A percentile compares a stretch with the other conserved stretches of the same genome.
Conservation (phyloP, 306 rosid genomes). For the Vachellia pachyceras region DNA sequence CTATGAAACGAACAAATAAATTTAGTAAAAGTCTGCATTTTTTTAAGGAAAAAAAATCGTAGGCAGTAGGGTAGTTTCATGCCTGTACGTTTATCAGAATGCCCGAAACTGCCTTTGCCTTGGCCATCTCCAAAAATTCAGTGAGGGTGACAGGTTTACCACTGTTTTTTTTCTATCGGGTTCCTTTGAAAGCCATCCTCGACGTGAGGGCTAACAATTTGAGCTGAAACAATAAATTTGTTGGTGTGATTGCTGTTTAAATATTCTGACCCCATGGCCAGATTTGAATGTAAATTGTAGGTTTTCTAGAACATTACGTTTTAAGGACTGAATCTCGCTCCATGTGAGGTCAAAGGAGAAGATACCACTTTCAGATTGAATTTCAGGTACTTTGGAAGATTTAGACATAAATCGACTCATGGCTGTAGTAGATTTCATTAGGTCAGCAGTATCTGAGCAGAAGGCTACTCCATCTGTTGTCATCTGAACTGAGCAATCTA, state of each 20-base stretch:
- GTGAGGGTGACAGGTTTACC: slow-evolving; percentile 69
- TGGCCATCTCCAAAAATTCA: slow-evolving; percentile 84
- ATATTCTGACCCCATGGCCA: neutral
- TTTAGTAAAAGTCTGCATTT: neutral
- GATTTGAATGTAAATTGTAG: slow-evolving; percentile 10
- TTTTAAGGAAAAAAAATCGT: neutral
- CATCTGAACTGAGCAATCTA: slow-evolving; percentile 92
- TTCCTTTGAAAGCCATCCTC: slow-evolving; percentile 54
- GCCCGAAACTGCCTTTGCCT: slow-evolving; percentile 74
- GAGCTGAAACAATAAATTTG: slow-evolving; percentile 63
- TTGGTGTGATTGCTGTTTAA: slow-evolving; percentile 18
- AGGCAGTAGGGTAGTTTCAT: slow-evolving; percentile 5
- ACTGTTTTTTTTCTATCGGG: slow-evolving; percentile 66
- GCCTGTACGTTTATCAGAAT: slow-evolving; percentile 69
- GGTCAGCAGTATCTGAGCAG: slow-evolving; percentile 62
- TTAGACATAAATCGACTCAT: slow-evolving; percentile 56
- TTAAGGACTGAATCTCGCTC: slow-evolving; percentile 74
- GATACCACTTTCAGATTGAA: slow-evolving; percentile 72
- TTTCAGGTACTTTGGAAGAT: slow-evolving; percentile 61
- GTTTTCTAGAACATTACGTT: slow-evolving; percentile 57
- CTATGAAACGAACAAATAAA: slow-evolving; percentile 46
- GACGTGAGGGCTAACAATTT: slow-evolving; percentile 44
- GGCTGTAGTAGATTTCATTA: slow-evolving; percentile 57
- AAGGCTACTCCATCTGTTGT: slow-evolving; percentile 85
- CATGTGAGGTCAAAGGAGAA: slow-evolving; percentile 83